Evolutionary conservation across 768 basidiomycete species (phyloP), one percentile per base, ranked within the genome.

Genomic region (Steccherinum ochraceum): DNA sequence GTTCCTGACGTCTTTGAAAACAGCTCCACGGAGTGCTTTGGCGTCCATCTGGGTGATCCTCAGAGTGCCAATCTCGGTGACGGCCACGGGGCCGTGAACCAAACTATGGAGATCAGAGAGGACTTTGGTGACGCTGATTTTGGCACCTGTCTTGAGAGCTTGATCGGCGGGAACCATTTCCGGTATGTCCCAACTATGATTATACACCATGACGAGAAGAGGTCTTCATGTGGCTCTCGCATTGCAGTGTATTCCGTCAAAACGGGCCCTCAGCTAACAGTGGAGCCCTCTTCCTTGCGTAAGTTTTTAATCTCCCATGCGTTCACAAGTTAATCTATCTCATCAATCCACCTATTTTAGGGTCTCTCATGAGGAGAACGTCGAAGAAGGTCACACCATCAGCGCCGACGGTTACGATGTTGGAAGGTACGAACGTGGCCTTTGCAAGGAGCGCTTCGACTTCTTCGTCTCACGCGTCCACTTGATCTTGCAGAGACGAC

Each of bases 121-220:
- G 70, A 73, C 46, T 75, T 65, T 46, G 70, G 67, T 5, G 47
- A 52, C 51, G 18, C 64, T 2, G 50, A 20, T 3, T 5, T 63
- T 2, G 77, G 74, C 13, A 74, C 73, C 4, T 79, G 76, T 52
- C 49, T 70, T 11, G 77, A 77, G 62, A 67, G 63, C 42, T 53
- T 74, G 25, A 53, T 69, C 2, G 76, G 76, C 1, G 77, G 76
- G 0, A 72, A 75, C 56, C 77, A 78, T 55, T 69, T 78, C 53
- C 65, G 77, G 72, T 70, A 86, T 10, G 89, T 50, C 12, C n/a
- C n/a, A n/a, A n/a, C n/a, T n/a, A n/a, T n/a, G 86, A 88, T 62
- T 41, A 11, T 45, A 11, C 35, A n/a, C 11, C 16, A 16, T 5
- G 11, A 51, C 88, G 89, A 61, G 24, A 5, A 12, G 19, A 11